A percentile compares a stretch with the other conserved stretches of the same genome.
phyloP scores from a whole-genome alignment of 1,284 basidiomycete genomes.

The Phenoliferia sp. region DNA sequence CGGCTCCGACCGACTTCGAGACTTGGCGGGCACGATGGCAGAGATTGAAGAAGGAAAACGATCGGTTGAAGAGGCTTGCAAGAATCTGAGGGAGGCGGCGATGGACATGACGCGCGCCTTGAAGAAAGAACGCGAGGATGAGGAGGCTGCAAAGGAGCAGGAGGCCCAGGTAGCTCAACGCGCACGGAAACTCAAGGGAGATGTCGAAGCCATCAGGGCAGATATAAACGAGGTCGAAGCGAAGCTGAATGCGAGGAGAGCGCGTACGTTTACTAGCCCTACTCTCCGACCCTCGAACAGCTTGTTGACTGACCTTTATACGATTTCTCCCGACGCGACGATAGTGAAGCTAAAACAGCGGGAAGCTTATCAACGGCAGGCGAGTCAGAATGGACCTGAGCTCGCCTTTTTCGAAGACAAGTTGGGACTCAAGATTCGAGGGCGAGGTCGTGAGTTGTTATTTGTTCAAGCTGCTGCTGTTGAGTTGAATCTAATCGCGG shows the following conservation, averaged over 20 bases:
- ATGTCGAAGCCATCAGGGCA: slow-evolving; percentile 27
- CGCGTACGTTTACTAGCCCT: slow-evolving; percentile 11
- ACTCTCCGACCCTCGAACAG: background rate
- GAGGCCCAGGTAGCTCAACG: slow-evolving; percentile 26
- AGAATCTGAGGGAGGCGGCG: slow-evolving; percentile 30
- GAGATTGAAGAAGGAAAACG: slow-evolving; percentile 32
- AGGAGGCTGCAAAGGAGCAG: slow-evolving; percentile 25
- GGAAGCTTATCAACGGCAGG: slow-evolving; percentile 26
- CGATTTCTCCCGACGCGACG: background rate
- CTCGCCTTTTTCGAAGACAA: slow-evolving; percentile 35
- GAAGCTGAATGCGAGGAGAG: slow-evolving; percentile 12
- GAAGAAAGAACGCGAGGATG: slow-evolving; percentile 23
- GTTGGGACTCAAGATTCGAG: slow-evolving; percentile 34
- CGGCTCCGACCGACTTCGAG: slow-evolving; percentile 30
- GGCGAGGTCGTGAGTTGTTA: slow-evolving; percentile 26
- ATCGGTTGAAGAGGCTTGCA: slow-evolving; percentile 27
- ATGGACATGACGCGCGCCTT: slow-evolving; percentile 25
- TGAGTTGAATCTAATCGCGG: background rate
- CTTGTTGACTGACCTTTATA: slow-evolving; percentile 1
- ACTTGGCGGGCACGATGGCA: slow-evolving; percentile 20
- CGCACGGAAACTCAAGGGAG: slow-evolving; percentile 21
- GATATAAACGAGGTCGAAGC: slow-evolving; percentile 16
- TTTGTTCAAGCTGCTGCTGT: background rate
- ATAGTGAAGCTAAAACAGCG: slow-evolving; percentile 30
- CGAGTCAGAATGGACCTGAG: slow-evolving; percentile 35